A percentile compares a stretch with the other conserved stretches of the same genome.
These are phyloP conservation scores for Ligustrum vulgare DNA, from an alignment of 257 asterid species.

Conservation along the genomic window DNA sequence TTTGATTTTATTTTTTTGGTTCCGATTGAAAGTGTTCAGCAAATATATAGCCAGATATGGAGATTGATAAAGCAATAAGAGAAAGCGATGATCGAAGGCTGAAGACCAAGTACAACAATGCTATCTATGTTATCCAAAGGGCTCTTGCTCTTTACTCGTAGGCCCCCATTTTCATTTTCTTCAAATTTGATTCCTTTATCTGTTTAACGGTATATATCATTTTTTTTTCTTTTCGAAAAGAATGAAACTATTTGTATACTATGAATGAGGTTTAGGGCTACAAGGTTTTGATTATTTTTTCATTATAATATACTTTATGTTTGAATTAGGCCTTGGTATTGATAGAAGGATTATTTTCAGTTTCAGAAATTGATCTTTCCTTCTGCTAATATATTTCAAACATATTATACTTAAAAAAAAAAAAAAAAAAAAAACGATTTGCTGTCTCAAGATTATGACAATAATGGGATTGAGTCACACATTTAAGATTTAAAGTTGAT, in stretches of 20 bases:
- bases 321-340: background rate
- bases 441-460: background rate
- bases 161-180: conserved; percentile 23
- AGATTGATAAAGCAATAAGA: conserved; percentile 73
- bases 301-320: background rate
- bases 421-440: background rate
- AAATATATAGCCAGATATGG: conserved; percentile 45
- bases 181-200: background rate
- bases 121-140: conserved; percentile 78
- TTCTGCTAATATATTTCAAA: background rate
- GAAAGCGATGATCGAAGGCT: conserved; percentile 72
- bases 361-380: background rate
- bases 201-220: background rate
- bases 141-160: conserved; percentile 88
- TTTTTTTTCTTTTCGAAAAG: background rate
- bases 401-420: background rate
- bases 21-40: background rate
- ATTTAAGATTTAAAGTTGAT: background rate
- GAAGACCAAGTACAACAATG: conserved; percentile 83
- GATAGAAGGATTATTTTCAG: background rate
- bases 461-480: background rate
- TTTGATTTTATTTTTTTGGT: background rate
- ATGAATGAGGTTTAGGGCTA: background rate
- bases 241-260: background rate
- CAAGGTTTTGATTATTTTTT: background rate